Base-by-base conservation (phyloP, 2,329 filamentous ascomycete genomes). In the Pyricularia pennisetigena region DNA sequence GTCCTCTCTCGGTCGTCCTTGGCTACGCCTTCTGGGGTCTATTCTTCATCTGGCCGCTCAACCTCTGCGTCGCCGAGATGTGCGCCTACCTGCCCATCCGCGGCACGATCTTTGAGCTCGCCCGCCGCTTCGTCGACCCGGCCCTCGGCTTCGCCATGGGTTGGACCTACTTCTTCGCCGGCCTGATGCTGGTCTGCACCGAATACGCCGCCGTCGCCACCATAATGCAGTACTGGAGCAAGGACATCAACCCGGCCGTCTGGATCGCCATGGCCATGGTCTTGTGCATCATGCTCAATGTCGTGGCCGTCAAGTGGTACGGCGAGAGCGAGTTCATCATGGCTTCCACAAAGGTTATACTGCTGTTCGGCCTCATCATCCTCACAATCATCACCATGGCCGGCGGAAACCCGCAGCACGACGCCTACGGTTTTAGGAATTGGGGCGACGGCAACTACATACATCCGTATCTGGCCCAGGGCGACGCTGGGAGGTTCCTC, bases 91-190 rank as follows among this genome's bases (percentile, higher is more conserved):
- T 86, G 28, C 85, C 85, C 3, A 77, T 86, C 66, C 79, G 83
- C 41, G 81, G 83, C 63, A 82, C 83, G 20, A 83, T 86, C 62
- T 85, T 85, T 59, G 83, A 86, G 70, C 81, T 85, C 66, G 83
- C 82, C 68, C 79, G 78, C 20, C 81, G 85, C 23, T 87, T 84
- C 70, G 81, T 85, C 32, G 85, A 88, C 72, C 82, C 83, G 2
- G 83, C 83, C 16, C 76, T 88, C 49, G 86, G 85, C 14, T 87
- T 87, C 70, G 82, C 82, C 66, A 80, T 83, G 74, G 82, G 80
- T 12, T 83, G 81, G 80, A 83, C 81, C n/a, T 82, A 83, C 69
- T 82, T 82, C 73, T 82, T 81, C 71, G 79, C 80, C 2, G 79
- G 80, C 32, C 74, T 78, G 28, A 82, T 82, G 77, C 76, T 82